A percentile compares a stretch with the other conserved stretches of the same genome.
Evolutionary conservation across 257 asterid species (phyloP).

Genomic region (Schizonepeta tenuifolia): DNA sequence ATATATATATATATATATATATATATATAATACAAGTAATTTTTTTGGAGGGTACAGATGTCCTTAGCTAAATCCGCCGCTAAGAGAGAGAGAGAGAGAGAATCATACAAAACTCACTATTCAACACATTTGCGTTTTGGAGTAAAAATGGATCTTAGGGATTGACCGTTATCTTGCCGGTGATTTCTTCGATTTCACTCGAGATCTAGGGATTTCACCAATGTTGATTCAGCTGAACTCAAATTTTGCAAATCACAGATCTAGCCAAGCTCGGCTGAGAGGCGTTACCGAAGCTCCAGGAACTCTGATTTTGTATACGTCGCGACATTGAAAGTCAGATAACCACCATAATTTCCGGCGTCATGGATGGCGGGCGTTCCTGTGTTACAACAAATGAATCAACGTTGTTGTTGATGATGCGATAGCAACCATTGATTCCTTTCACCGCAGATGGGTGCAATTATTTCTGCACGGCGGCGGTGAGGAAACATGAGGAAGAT

Average conservation of each 20-base stretch:
- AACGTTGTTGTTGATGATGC: slow-evolving; percentile 29
- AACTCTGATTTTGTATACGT: slow-evolving; percentile 62
- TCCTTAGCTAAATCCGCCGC: too few species aligned
- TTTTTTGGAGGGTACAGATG: too few species aligned
- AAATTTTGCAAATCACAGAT: slow-evolving; percentile 66
- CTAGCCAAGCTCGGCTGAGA: slow-evolving; percentile 73
- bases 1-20: too few species aligned
- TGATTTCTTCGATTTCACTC: slow-evolving; percentile 55
- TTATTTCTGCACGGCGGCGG: slow-evolving; percentile 80
- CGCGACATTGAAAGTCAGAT: slow-evolving; percentile 53
- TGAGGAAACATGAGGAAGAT: too few species aligned
- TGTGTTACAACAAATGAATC: slow-evolving; percentile 69
- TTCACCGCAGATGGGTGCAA: slow-evolving; percentile 53
- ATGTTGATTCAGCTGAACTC: slow-evolving; percentile 63
- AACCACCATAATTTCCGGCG: slow-evolving; percentile 67
- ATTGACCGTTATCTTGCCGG: too few species aligned
- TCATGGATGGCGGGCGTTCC: slow-evolving; percentile 51
- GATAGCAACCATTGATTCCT: slow-evolving; percentile 45
- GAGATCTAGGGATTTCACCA: slow-evolving; percentile 57
- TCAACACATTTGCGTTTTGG: too few species aligned
- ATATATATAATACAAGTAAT: too few species aligned
- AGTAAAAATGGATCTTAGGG: too few species aligned
- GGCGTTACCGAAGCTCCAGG: slow-evolving; percentile 58
- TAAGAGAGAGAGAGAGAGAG: too few species aligned
- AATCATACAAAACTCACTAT: too few species aligned